These are phyloP conservation scores for Agastache rugosa DNA, from an alignment of 257 asterid species.

Conservation along the genomic window DNA sequence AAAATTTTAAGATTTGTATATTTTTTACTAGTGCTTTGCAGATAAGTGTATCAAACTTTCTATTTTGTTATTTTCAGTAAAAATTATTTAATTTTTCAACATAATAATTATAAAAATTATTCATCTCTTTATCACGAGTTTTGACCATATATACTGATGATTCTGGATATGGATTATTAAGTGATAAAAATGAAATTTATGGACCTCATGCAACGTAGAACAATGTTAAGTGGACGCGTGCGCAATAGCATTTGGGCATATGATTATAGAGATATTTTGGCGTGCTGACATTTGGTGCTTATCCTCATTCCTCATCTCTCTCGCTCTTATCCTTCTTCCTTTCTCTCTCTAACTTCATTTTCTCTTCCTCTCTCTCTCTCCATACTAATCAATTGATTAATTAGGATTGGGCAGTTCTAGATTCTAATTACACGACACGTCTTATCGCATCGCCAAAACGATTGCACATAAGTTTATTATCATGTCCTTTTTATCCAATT, in stretches of 20 bases:
- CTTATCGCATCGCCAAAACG: background rate
- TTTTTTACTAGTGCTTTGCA: no score
- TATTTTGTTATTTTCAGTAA: no score
- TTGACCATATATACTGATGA: no score
- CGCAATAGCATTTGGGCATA: background rate
- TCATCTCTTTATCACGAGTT: no score
- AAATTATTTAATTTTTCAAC: no score
- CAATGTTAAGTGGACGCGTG: background rate
- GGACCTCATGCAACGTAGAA: background rate
- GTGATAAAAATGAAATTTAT: background rate
- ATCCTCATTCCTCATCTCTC: slow-evolving; percentile 27
- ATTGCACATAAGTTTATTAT: background rate
- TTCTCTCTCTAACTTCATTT: slow-evolving; percentile 33
- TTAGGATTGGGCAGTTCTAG: slow-evolving; percentile 18
- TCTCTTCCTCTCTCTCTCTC: slow-evolving; percentile 11
- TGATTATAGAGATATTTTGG: slow-evolving; percentile 11
- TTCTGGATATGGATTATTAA: no score
- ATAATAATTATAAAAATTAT: no score
- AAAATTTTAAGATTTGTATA: no score
- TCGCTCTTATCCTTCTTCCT: slow-evolving; percentile 49
- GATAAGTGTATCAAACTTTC: no score
- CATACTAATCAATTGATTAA: background rate
- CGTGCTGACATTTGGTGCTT: slow-evolving; percentile 52
- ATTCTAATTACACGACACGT: background rate
- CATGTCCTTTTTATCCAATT: background rate